Evolutionary conservation across 2,329 filamentous ascomycete species (phyloP), one percentile per base, ranked within the genome.

Genomic region (Domatiomyces catenatus): DNA sequence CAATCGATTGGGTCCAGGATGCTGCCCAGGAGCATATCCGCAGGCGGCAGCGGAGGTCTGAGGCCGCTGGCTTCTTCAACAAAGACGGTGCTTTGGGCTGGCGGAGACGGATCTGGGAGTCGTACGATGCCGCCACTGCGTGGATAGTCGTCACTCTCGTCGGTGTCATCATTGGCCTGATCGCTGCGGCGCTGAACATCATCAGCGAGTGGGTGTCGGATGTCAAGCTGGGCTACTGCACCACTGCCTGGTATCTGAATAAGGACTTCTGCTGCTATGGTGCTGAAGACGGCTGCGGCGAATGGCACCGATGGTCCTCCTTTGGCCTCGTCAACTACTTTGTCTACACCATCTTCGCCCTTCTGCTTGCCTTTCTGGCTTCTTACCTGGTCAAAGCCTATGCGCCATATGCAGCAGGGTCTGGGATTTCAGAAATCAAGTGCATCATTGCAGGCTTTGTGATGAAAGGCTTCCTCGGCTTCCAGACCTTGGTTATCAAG

Each of bases 181-280:
- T 94, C 63, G 90, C 92, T 15, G 92, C 87, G 0, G 81, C 94
- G 52, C 71, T 98, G 53, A 96, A 94, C 64, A 96, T 98, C 58
- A 79, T 93, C 44, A 96, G 90, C 8, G 92, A 98, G 68, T 98
- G 92, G 90, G 72, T 98, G 55, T 84, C 86, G 36, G 92, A 98
- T 68, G 82, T 95, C 64, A 98, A 96, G 71, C 73, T 90, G 62
- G 92, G 92, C n/a, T 83, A 95, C 68, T 98, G 92, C 73, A 84
- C 81, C 10, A 95, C 89, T 7, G 90, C 82, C 2, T 98, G 96
- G 67, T 98, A 98, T 64, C 75, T 98, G 52, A 98, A 98, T 67
- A 87, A 96, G 73, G 84, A 79, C 65, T 98, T 98, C 66, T 98
- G 92, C 69, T 98, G 92, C 66, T 98, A 89, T 88, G 92, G 92